These are phyloP conservation scores for Fusarium tricinctum DNA, from an alignment of 2,329 filamentous ascomycete species.

Conservation along the genomic window DNA sequence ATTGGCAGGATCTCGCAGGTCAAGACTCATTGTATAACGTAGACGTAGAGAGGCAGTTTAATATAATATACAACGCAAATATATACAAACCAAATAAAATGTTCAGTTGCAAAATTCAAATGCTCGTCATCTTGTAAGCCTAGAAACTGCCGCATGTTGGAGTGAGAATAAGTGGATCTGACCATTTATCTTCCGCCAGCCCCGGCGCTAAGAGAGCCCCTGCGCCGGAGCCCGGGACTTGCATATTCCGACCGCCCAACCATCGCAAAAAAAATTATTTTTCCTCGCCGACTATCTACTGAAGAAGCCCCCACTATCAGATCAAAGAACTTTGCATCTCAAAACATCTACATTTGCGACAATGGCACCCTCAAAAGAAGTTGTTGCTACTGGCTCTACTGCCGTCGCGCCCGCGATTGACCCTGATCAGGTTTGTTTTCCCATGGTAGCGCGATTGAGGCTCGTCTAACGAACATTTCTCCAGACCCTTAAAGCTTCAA, in stretches of 20 bases:
- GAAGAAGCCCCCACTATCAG: constrained; percentile 52
- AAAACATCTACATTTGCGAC: constrained; percentile 43
- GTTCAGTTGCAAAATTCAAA: constrained; percentile 20
- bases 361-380: constrained; percentile 61
- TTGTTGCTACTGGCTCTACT: constrained; percentile 53
- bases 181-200: neutral
- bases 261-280: constrained; percentile 50
- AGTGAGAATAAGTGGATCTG: constrained; percentile 30
- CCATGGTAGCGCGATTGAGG: neutral
- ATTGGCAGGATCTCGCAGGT: constrained; percentile 31
- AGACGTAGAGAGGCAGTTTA: too few relatives aligned
- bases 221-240: constrained; percentile 51
- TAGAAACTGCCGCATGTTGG: constrained; percentile 2
- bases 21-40: constrained; percentile 14
- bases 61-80: too few relatives aligned
- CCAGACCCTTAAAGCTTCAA: constrained; percentile 73
- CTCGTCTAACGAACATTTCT: constrained; percentile 17
- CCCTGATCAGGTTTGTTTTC: constrained; percentile 57
- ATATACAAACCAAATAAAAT: neutral
- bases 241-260: constrained; percentile 55
- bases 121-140: constrained; percentile 30
- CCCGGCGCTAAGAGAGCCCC: constrained; percentile 11
- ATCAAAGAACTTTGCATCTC: constrained; percentile 49
- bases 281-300: constrained; percentile 43
- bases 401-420: constrained; percentile 54